Percentiles rank a stretch among this genome's conserved stretches.
Evolutionary conservation across 2,329 filamentous ascomycete genomes (phyloP).

Genomic region (Arthrobotrys sphaeroides): DNA sequence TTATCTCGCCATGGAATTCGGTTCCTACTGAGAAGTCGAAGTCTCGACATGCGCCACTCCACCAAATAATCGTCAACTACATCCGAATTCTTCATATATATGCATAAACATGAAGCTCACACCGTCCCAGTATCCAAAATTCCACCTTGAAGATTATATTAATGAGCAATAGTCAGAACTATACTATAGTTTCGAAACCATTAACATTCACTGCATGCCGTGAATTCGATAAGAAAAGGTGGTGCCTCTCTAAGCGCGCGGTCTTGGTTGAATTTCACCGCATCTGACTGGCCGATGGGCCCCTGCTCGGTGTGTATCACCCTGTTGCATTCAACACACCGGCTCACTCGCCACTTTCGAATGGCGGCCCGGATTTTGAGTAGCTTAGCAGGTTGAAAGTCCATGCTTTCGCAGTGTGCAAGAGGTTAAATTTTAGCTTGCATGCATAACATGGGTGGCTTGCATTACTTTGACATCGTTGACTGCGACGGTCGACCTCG

Average conservation of each 20-base stretch:
- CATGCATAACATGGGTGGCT: conserved; percentile 23
- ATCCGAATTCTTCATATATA: neutral
- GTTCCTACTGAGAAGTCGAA: neutral
- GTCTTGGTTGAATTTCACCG: neutral
- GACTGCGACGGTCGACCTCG: neutral
- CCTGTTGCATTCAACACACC: conserved; percentile 11
- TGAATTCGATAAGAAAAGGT: neutral
- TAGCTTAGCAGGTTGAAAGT: too few species aligned
- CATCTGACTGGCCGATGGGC: conserved; percentile 1
- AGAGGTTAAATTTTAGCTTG: conserved; percentile 28
- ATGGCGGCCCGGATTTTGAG: too few species aligned
- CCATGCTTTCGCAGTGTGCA: neutral
- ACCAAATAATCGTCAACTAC: neutral
- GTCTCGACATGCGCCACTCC: neutral
- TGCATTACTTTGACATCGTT: neutral
- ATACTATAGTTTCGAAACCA: too few species aligned
- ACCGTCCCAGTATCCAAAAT: neutral
- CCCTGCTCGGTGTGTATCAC: conserved; percentile 15
- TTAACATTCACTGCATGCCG: too few species aligned
- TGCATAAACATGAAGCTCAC: neutral
- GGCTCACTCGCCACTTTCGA: neutral
- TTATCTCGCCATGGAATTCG: neutral
- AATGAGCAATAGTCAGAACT: too few species aligned
- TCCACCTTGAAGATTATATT: neutral
- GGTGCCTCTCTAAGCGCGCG: conserved; percentile 36